phyloP scores from a whole-genome alignment of 257 asterid genomes.

The Phtheirospermum japonicum region DNA sequence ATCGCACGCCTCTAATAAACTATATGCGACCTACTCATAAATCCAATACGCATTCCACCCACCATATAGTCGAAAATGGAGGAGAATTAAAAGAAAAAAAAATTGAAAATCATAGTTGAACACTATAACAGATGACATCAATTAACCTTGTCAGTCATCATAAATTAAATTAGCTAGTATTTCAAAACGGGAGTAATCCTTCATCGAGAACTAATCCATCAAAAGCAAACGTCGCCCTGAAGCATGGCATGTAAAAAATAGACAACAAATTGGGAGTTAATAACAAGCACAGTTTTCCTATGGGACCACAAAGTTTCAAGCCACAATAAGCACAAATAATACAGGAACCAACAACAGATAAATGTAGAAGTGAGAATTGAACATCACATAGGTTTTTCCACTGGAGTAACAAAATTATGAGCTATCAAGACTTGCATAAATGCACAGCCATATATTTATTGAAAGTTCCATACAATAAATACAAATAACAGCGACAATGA shows the following conservation, averaged over 20 bases:
- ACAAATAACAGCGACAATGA: background rate
- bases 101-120: background rate
- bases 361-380: background rate
- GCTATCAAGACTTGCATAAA: background rate
- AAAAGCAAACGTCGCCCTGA: background rate
- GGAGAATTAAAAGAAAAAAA: background rate
- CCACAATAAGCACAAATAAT: conserved; percentile 6
- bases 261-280: background rate
- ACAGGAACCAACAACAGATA: background rate
- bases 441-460: conserved; percentile 14
- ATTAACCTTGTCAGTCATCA: background rate
- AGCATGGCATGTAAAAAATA: background rate
- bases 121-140: background rate
- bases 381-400: background rate
- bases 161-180: no score
- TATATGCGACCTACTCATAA: no score
- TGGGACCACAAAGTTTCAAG: background rate
- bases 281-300: background rate
- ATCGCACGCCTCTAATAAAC: background rate
- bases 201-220: background rate
- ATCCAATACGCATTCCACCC: background rate
- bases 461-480: background rate
- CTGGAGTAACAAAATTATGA: background rate
- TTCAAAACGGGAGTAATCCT: background rate
- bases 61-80: background rate